Conservation (phyloP, 1,284 basidiomycete genomes). For the Chondrostereum purpureum region DNA sequence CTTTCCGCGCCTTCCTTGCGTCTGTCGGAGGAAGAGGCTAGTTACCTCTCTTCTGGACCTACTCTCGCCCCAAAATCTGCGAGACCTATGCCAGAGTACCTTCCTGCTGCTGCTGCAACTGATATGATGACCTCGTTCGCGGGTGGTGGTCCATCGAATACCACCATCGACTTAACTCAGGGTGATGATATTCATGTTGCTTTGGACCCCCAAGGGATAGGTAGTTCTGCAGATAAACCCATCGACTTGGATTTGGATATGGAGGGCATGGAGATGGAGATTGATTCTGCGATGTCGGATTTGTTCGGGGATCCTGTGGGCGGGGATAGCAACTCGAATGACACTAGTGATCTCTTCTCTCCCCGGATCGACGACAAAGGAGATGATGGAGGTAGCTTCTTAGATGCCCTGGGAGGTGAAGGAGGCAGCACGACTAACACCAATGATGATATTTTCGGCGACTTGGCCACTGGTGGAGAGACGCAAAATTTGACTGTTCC, state of each 20-base stretch:
- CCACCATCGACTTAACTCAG: constrained; percentile 17
- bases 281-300: constrained; percentile 49
- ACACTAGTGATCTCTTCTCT: constrained; percentile 46
- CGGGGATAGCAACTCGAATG: constrained; percentile 26
- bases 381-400: neutral
- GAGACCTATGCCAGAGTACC: constrained; percentile 48
- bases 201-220: constrained; percentile 31
- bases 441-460: constrained; percentile 3
- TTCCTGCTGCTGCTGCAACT: constrained; percentile 49
- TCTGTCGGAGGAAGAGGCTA: constrained; percentile 52
- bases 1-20: constrained; percentile 60
- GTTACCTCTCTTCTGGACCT: constrained; percentile 53
- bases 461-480: neutral
- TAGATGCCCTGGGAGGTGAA: neutral
- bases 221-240: constrained; percentile 68
- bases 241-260: constrained; percentile 70
- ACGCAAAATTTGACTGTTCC: neutral
- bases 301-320: constrained; percentile 29
- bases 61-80: constrained; percentile 74
- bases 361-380: constrained; percentile 19
- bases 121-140: constrained; percentile 58
- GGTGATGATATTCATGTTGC: constrained; percentile 40
- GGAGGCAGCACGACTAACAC: neutral
- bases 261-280: constrained; percentile 57
- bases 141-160: constrained; percentile 18